A percentile compares a stretch with the other conserved stretches of the same genome.
Evolutionary conservation across 371 early-diverging fungal species (phyloP).

Genomic region (Syncephalastrum contaminatum): DNA sequence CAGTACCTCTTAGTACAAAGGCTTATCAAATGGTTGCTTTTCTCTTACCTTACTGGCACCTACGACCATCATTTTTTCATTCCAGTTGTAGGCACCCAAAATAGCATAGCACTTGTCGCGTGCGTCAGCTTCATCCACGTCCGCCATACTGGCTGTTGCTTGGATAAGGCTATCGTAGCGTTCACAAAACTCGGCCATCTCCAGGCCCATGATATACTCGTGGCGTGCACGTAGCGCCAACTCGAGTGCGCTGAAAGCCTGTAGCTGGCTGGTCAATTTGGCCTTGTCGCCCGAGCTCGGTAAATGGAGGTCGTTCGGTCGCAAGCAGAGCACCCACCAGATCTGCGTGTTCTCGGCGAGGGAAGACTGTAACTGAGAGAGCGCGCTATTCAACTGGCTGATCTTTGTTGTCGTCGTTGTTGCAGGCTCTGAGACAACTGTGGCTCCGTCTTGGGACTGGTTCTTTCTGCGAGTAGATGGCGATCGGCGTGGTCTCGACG

Average conservation of each 20-base stretch:
- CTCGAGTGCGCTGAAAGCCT: slow-evolving; percentile 44
- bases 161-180: slow-evolving; percentile 60
- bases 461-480: slow-evolving; percentile 21
- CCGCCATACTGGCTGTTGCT: slow-evolving; percentile 35
- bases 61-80: slow-evolving; percentile 12
- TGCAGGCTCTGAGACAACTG: slow-evolving; percentile 4
- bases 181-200: slow-evolving; percentile 57
- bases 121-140: slow-evolving; percentile 14
- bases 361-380: slow-evolving; percentile 72
- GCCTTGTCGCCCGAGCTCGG: slow-evolving; percentile 57
- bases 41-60: slow-evolving; percentile 14
- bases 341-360: slow-evolving; percentile 68
- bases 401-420: slow-evolving; percentile 13
- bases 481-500: slow-evolving; percentile 47
- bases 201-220: slow-evolving; percentile 58
- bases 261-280: slow-evolving; percentile 47
- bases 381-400: slow-evolving; percentile 48
- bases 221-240: slow-evolving; percentile 45
- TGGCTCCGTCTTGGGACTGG: not conserved
- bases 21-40: not conserved
- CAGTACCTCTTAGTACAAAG: not conserved
- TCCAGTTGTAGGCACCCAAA: slow-evolving; percentile 12
- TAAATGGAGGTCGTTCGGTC: slow-evolving; percentile 66
- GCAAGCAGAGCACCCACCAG: slow-evolving; percentile 85
- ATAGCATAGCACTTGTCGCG: slow-evolving; percentile 15